Evolutionary conservation across 306 rosid genomes (phyloP).

Genomic region (Hylodesmum podocarpum): DNA sequence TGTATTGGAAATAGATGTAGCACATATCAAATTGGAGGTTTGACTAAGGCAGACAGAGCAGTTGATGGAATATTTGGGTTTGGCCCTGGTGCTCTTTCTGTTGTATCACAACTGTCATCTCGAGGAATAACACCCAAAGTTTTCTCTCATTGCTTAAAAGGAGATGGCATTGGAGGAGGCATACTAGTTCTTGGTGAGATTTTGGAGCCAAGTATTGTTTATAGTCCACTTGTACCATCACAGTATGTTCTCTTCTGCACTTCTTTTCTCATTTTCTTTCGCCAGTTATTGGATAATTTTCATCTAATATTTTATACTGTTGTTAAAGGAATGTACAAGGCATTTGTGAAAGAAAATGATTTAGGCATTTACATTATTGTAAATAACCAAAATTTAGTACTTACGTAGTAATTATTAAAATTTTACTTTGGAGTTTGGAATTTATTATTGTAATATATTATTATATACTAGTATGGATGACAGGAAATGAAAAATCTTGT

Average conservation of each 20-base stretch:
- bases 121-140: slow-evolving; percentile 80
- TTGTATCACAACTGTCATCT: slow-evolving; percentile 82
- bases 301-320: background rate
- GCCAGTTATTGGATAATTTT: background rate
- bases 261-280: slow-evolving; percentile 25
- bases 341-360: background rate
- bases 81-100: slow-evolving; percentile 85
- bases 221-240: slow-evolving; percentile 91
- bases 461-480: background rate
- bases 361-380: background rate
- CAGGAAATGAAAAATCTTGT: background rate
- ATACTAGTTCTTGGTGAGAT: slow-evolving; percentile 97
- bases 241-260: slow-evolving; percentile 74
- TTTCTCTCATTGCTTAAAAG: slow-evolving; percentile 94
- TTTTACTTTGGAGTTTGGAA: background rate
- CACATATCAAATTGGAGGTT: slow-evolving; percentile 75
- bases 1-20: slow-evolving; percentile 76
- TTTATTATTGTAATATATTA: background rate
- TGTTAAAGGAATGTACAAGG: background rate
- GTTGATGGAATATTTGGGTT: slow-evolving; percentile 96
- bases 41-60: slow-evolving; percentile 85
- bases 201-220: slow-evolving; percentile 87
- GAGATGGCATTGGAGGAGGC: slow-evolving; percentile 92
- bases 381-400: background rate
- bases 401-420: background rate